A percentile compares a stretch with the other conserved stretches of the same genome.
These are phyloP conservation scores for Xylariaceae sp. DNA, from an alignment of 2,329 filamentous ascomycete species.

Conservation along the genomic window DNA sequence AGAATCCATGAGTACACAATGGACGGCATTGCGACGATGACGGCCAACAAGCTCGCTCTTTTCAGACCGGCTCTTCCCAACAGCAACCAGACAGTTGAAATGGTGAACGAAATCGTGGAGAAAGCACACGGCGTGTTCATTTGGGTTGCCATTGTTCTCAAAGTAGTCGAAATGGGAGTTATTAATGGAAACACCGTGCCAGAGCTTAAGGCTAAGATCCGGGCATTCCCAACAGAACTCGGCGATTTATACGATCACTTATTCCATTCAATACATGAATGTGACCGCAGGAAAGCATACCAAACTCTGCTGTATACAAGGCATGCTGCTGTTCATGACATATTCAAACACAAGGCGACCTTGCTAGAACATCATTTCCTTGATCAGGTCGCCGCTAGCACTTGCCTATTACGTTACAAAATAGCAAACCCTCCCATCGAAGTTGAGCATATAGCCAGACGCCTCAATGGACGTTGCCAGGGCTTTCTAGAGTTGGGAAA, in stretches of 20 bases:
- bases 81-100: not conserved
- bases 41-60: constrained; percentile 1
- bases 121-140: constrained; percentile 22
- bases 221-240: constrained; percentile 17
- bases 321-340: no score
- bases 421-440: no score
- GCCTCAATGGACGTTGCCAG: no score
- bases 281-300: constrained; percentile 2
- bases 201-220: constrained; percentile 8
- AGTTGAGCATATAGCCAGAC: no score
- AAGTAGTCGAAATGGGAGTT: constrained; percentile 13
- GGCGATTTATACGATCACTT: constrained; percentile 8
- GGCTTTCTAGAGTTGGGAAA: no score
- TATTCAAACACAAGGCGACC: no score
- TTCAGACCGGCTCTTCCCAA: not conserved
- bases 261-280: not conserved
- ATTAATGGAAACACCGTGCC: constrained; percentile 10
- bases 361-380: no score
- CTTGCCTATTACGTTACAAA: no score
- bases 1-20: constrained; percentile 18
- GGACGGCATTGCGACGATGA: constrained; percentile 12
- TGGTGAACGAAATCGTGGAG: constrained; percentile 5
- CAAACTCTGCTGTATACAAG: not conserved
- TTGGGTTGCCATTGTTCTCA: constrained; percentile 22
- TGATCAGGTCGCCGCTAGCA: no score